These are phyloP conservation scores for Malus hybrid DNA, from an alignment of 331 rosid species.

Conservation along the genomic window DNA sequence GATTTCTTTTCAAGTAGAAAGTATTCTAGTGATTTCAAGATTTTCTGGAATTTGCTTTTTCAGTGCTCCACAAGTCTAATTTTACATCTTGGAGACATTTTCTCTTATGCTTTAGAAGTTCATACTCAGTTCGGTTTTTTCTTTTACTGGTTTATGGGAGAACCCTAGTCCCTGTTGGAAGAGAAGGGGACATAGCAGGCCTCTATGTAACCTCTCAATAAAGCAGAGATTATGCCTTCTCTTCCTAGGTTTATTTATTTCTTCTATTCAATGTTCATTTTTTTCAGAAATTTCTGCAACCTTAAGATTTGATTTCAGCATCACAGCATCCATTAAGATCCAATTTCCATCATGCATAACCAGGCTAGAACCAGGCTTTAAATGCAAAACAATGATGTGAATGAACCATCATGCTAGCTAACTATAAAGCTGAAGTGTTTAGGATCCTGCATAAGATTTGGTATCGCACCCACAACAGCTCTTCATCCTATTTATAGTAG, in stretches of 20 bases:
- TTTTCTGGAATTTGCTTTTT: neutral
- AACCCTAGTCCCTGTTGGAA: neutral
- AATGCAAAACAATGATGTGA: neutral
- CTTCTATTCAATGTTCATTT: neutral
- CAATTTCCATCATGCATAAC: neutral
- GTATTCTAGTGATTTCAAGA: neutral
- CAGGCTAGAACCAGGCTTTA: neutral
- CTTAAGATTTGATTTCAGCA: neutral
- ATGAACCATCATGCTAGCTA: neutral
- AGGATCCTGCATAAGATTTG: neutral
- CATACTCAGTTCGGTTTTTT: neutral
- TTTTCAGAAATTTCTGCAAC: neutral
- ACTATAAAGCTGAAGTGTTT: neutral
- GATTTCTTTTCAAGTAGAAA: neutral
- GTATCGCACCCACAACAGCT: neutral
- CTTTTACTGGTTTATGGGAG: neutral
- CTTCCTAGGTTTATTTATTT: neutral
- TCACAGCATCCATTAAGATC: neutral
- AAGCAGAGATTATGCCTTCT: neutral
- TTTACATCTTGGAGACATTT: neutral
- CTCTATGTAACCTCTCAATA: neutral
- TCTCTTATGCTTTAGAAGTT: neutral
- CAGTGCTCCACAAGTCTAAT: neutral
- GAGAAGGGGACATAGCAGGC: neutral
- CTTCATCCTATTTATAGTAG: neutral